Conservation (phyloP, 2,329 filamentous ascomycete genomes). For the Alternaria infectoria region DNA sequence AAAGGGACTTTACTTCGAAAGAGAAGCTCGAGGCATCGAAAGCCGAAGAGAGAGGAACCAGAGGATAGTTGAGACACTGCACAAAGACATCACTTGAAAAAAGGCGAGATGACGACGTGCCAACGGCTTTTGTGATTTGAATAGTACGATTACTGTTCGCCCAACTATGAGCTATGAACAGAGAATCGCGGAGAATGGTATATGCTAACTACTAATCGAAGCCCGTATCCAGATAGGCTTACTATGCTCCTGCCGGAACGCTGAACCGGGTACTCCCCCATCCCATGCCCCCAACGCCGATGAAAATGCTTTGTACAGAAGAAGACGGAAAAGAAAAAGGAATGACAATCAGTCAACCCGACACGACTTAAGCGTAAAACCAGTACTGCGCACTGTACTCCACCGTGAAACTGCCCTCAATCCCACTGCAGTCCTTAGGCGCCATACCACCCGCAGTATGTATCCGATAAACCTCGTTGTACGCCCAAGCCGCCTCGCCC, state of each 20-base stretch:
- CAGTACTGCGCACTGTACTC: slow-evolving; percentile 84
- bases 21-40: slow-evolving; percentile 35
- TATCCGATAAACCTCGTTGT: slow-evolving; percentile 81
- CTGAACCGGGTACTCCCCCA: slow-evolving; percentile 14
- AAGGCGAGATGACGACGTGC: background rate
- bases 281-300: slow-evolving; percentile 31
- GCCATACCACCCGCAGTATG: slow-evolving; percentile 82
- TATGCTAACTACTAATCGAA: slow-evolving; percentile 23
- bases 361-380: slow-evolving; percentile 54
- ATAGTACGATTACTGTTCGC: slow-evolving; percentile 28
- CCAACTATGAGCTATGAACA: slow-evolving; percentile 19
- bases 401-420: slow-evolving; percentile 69
- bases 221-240: slow-evolving; percentile 11
- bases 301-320: slow-evolving; percentile 39
- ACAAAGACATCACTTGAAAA: background rate
- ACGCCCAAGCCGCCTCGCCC: slow-evolving; percentile 42
- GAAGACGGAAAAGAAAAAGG: background rate
- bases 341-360: background rate
- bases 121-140: slow-evolving; percentile 15
- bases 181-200: slow-evolving; percentile 24
- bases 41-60: slow-evolving; percentile 29
- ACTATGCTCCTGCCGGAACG: slow-evolving; percentile 14
- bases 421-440: slow-evolving; percentile 73
- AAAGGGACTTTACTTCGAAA: slow-evolving; percentile 24
- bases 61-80: slow-evolving; percentile 19